phyloP scores from a whole-genome alignment of 768 basidiomycete species.

The Boletus huronensis region DNA sequence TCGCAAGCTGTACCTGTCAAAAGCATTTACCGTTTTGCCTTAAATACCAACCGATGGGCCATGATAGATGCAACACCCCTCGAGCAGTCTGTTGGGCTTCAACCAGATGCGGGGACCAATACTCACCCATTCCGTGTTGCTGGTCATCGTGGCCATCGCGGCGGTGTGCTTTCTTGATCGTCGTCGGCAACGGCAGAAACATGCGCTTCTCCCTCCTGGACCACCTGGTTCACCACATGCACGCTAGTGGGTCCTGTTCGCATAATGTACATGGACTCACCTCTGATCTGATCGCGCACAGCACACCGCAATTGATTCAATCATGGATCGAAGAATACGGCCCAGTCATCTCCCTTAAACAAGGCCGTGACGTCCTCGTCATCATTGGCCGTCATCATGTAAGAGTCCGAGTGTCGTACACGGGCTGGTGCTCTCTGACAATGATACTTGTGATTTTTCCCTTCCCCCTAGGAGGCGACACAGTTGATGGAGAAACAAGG shows the following conservation, averaged over 20 bases:
- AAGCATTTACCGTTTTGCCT: too few relatives aligned
- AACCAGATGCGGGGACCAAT: background rate
- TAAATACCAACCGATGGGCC: background rate
- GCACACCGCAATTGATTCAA: slow-evolving; percentile 17
- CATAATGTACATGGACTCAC: background rate
- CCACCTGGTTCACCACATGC: slow-evolving; percentile 20
- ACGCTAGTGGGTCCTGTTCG: slow-evolving; percentile 11
- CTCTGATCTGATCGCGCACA: background rate
- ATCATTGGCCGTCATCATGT: slow-evolving; percentile 25
- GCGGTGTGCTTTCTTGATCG: slow-evolving; percentile 6
- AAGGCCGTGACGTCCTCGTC: slow-evolving; percentile 26
- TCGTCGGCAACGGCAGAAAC: slow-evolving; percentile 1
- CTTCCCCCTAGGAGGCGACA: slow-evolving; percentile 34
- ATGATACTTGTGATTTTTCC: background rate
- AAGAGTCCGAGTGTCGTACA: background rate
- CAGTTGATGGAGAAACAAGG: slow-evolving; percentile 64
- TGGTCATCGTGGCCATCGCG: background rate
- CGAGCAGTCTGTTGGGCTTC: background rate
- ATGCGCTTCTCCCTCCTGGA: slow-evolving; percentile 18
- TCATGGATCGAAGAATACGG: slow-evolving; percentile 29
- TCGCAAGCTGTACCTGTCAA: too few relatives aligned
- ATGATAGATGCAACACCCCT: background rate
- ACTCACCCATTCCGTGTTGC: background rate
- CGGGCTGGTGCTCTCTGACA: background rate
- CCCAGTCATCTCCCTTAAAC: slow-evolving; percentile 23